Conservation (phyloP, 805 yeast species). For the Cyberlindnera mississippiensis region DNA sequence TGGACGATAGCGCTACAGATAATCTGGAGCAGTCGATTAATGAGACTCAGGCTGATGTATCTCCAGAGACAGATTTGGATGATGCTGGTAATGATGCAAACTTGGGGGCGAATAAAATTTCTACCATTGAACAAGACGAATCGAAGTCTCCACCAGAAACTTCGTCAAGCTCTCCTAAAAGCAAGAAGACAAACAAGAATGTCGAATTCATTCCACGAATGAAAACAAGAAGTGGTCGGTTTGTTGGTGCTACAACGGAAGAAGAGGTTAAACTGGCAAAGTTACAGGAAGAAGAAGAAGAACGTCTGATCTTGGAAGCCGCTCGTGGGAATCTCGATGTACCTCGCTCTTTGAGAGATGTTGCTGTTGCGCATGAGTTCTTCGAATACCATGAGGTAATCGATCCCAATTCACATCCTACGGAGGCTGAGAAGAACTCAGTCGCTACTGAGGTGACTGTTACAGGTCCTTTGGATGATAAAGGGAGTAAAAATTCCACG, state of each 20-base stretch:
- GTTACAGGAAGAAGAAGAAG: constrained; percentile 19
- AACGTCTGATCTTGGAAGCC: constrained; percentile 18
- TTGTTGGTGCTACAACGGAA: constrained; percentile 28
- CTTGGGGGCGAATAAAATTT: too few relatives aligned
- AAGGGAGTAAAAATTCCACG: too few relatives aligned
- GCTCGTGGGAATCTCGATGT: constrained; percentile 19
- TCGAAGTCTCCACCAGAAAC: too few relatives aligned
- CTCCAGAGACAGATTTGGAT: too few relatives aligned
- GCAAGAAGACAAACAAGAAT: neutral
- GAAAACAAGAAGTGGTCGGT: constrained; percentile 1
- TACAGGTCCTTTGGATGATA: too few relatives aligned
- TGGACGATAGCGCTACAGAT: too few relatives aligned
- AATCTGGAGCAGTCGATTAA: too few relatives aligned
- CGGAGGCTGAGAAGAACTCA: neutral
- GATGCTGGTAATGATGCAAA: too few relatives aligned
- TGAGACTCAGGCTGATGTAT: too few relatives aligned
- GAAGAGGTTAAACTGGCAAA: constrained; percentile 24
- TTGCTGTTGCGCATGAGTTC: constrained; percentile 16
- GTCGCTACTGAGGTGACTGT: neutral
- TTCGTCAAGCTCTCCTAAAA: neutral
- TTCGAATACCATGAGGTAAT: constrained; percentile 11
- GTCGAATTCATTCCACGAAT: too few relatives aligned
- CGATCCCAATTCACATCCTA: neutral
- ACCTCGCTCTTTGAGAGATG: constrained; percentile 5
- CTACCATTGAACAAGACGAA: too few relatives aligned